Evolutionary conservation across 1,139 yeast genomes (phyloP), one percentile per base, ranked within the genome.

Genomic region (Suhomyces wounanorum): DNA sequence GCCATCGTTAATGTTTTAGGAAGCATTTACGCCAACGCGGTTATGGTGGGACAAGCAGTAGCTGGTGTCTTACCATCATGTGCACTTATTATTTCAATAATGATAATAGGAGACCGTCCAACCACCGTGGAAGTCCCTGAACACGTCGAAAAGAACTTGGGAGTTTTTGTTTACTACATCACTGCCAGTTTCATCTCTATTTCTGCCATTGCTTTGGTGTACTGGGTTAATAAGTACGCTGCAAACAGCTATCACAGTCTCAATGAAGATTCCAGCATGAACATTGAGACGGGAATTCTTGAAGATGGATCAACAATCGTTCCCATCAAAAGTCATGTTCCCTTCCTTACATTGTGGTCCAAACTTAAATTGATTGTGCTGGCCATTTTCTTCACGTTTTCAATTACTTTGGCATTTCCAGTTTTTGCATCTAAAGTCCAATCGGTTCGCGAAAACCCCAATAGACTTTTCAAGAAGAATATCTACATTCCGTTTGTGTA

Each of bases 1-100:
- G 96, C 98, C 2, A 77, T 89, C 31, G 95, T 89, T 3, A 89
- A 88, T 61, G 85, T 88, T 3, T 76, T 84, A 65, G 95, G 96
- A 1, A 82, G 90, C 3, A 77, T 83, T 2, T 89, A 84, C 63
- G 89, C 92, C 14, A 96, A 92, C 61, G 96, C 89, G 0, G 88
- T 88, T 3, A 89, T 94, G 88, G 91, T 91, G 6, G 99, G 99
- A 1, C 97, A 94, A 67, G 97, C 96, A 0, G 74, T 92, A 13
- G 91, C 97, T 0, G 98, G 98, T 0, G 96, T 92, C 0, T 72
- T 92, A 46, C 98, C 98, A 0, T 84, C 97, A 0, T 67, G 87
- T 14, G 87, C 96, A 0, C 73, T 91, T 48, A 84, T 92, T 45
- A 47, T 82, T 1, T 82, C 92, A 1, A 68, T 75, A 11, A 78